Percentiles rank a stretch among this genome's conserved stretches.
phyloP scores from a whole-genome alignment of 768 basidiomycete genomes.

The Ramaria rubella region DNA sequence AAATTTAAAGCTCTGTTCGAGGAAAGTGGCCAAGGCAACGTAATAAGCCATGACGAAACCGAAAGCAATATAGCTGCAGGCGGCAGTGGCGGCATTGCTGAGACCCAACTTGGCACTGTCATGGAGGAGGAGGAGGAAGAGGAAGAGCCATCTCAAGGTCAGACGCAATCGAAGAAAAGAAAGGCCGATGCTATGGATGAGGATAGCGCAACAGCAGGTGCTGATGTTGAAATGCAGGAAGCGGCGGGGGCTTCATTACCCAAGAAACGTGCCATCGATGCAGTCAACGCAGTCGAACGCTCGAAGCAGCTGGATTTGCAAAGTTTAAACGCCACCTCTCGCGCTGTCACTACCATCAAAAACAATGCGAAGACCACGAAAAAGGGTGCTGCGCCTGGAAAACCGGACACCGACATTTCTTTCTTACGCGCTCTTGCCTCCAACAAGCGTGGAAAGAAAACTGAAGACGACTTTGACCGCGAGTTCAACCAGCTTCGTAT shows the following conservation, averaged over 20 bases:
- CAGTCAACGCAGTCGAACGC: conserved; percentile 27
- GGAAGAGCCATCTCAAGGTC: background rate
- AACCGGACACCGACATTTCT: conserved; percentile 58
- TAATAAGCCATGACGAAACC: background rate
- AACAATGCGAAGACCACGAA: background rate
- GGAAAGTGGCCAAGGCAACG: conserved; percentile 1
- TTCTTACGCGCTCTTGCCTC: conserved; percentile 73
- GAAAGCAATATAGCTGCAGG: background rate
- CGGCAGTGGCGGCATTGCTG: background rate
- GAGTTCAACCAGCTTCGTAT: conserved; percentile 77
- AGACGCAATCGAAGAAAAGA: conserved; percentile 28
- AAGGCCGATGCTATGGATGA: conserved; percentile 31
- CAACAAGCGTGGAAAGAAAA: conserved; percentile 59
- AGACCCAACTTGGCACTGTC: background rate
- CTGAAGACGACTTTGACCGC: conserved; percentile 65
- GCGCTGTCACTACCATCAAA: background rate
- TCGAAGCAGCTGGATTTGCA: conserved; percentile 22
- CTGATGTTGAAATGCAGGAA: conserved; percentile 32
- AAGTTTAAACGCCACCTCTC: background rate
- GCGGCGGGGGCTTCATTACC: conserved; percentile 18
- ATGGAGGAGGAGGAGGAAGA: conserved; percentile 5
- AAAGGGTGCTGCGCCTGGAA: conserved; percentile 35
- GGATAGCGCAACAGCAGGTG: conserved; percentile 10
- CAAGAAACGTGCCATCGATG: conserved; percentile 41
- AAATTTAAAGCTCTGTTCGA: conserved; percentile 49